Percentiles rank a stretch among this genome's conserved stretches.
These are phyloP conservation scores for Pyrrhoderma lamaoense DNA, from an alignment of 1,284 basidiomycete species.

Conservation along the genomic window DNA sequence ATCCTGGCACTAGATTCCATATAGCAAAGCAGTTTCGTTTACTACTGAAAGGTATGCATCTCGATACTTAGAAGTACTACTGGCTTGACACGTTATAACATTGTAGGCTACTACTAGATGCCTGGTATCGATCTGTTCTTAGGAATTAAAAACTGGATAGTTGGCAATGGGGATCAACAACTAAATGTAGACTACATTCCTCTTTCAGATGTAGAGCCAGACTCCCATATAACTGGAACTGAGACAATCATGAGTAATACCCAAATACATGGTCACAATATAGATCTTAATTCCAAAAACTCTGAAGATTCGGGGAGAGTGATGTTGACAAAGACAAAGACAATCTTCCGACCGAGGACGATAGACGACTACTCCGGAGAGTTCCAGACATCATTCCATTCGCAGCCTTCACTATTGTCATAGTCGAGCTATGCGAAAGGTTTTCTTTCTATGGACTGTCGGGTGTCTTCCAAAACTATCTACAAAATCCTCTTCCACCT, in stretches of 20 bases:
- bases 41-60: too few species aligned
- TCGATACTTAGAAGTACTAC: too few species aligned
- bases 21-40: too few species aligned
- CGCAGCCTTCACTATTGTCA: conserved; percentile 38
- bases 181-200: conserved; percentile 7
- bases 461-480: conserved; percentile 44
- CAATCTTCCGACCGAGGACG: conserved; percentile 45
- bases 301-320: neutral
- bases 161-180: neutral
- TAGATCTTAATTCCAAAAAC: neutral
- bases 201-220: conserved; percentile 5
- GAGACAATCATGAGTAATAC: too few species aligned
- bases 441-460: conserved; percentile 43
- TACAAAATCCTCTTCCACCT: conserved; percentile 40
- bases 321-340: conserved; percentile 32
- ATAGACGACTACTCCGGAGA: conserved; percentile 37
- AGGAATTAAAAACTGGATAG: neutral
- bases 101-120: neutral
- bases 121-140: neutral
- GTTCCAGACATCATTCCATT: conserved; percentile 37
- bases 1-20: too few species aligned
- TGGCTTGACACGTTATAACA: too few species aligned
- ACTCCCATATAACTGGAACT: neutral
- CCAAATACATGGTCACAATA: neutral
- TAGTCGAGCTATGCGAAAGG: conserved; percentile 47